Evolutionary conservation across 2,329 filamentous ascomycete genomes (phyloP), one percentile per base, ranked within the genome.

Genomic region (Daldinia sp.): DNA sequence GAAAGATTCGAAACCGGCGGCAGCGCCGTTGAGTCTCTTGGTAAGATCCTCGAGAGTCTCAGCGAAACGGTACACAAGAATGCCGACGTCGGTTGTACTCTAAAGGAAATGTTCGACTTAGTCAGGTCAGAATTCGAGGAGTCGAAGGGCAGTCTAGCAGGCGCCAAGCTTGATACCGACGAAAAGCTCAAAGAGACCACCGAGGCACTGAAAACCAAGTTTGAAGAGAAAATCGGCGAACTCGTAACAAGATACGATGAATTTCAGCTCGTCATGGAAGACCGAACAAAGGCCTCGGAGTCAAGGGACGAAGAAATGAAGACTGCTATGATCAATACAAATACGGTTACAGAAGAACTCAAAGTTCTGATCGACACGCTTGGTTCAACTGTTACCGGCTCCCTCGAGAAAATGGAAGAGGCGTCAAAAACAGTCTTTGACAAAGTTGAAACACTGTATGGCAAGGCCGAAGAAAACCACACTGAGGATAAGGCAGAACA

Each of bases 81-180:
- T 66, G 85, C 86, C 39, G 85, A 79, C 44, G 79, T 89, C 23
- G 81, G 84, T 30, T 84, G 87, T n/a, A 90, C 90, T 69, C 82
- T 94, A 60, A 90, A 90, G 74, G 90, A 91, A 62, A 86, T 94
- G 78, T 88, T 90, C 44, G 90, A 93, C 61, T 88, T 89, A 2
- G 89, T 98, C 80, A 94, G 92, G 78, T 83, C 88, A 0, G 94
- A 98, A 77, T 97, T 98, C 67, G 94, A 98, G 75, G 92, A 94
- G 70, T 91, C 93, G 10, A 92, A 93, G 73, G 89, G 90, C 15
- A 89, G 92, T n/a, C 86, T 96, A 26, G 91, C 93, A 63, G 92
- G 91, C 6, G 87, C 90, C 59, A 96, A 95, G 81, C 85, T 93
- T n/a, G 93, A 97, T 69, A 87, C 90, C 2, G 93, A 97, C 69